Evolutionary conservation across 2,329 filamentous ascomycete genomes (phyloP).

Genomic region (Microthyrium microscopicum): DNA sequence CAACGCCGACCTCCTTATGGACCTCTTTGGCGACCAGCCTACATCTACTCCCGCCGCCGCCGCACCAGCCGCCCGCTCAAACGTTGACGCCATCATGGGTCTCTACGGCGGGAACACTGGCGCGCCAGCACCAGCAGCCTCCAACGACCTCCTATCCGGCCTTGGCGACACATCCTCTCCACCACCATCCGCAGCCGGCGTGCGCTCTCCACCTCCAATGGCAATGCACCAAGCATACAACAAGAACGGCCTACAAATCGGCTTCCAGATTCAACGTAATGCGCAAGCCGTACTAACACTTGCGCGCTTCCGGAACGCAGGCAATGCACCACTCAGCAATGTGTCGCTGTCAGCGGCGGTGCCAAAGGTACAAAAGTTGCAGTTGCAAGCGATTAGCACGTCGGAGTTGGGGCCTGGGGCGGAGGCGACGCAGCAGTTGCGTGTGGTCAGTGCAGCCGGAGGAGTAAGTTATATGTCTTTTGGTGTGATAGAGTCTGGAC

Average conservation of each 20-base stretch:
- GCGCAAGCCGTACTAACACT: slow-evolving; percentile 65
- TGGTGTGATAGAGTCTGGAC: slow-evolving; percentile 5
- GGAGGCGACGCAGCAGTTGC: slow-evolving; percentile 83
- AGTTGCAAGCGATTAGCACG: slow-evolving; percentile 77
- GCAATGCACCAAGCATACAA: slow-evolving; percentile 59
- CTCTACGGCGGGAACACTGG: slow-evolving; percentile 50
- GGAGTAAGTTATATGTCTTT: slow-evolving; percentile 54
- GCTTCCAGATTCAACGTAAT: slow-evolving; percentile 70
- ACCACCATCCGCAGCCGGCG: slow-evolving; percentile 31
- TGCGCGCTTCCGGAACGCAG: slow-evolving; percentile 68
- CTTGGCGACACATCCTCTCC: slow-evolving; percentile 29
- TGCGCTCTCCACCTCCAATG: slow-evolving; percentile 19
- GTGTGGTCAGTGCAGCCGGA: slow-evolving; percentile 64
- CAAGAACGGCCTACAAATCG: slow-evolving; percentile 69
- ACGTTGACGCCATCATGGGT: slow-evolving; percentile 63
- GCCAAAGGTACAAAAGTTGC: slow-evolving; percentile 87
- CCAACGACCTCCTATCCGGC: slow-evolving; percentile 26
- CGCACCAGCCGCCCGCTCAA: slow-evolving; percentile 17
- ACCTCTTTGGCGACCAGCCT: slow-evolving; percentile 53
- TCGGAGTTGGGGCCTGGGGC: slow-evolving; percentile 58
- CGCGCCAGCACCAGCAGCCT: slow-evolving; percentile 21
- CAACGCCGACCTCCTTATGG: slow-evolving; percentile 75
- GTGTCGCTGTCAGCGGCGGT: slow-evolving; percentile 89
- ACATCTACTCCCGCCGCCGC: slow-evolving; percentile 27
- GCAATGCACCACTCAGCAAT: slow-evolving; percentile 47